Conservation (phyloP, 345 rosid species). For the Xanthoceras sorbifolium region DNA sequence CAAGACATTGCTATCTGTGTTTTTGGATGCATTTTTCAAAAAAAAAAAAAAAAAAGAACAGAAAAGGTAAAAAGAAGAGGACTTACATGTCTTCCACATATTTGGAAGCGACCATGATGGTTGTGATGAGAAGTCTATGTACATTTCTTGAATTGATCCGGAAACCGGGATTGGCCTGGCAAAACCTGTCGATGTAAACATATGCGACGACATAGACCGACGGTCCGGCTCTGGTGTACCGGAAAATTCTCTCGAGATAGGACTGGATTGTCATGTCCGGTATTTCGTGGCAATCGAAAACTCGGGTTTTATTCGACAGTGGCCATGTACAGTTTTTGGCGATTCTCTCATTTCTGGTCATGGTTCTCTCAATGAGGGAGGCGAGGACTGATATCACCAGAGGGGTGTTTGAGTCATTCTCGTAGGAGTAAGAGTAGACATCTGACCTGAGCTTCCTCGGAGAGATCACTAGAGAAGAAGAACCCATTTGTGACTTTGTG, state of each 20-base stretch:
- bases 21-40: background rate
- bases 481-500: slow-evolving; percentile 30
- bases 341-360: slow-evolving; percentile 71
- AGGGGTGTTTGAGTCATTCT: slow-evolving; percentile 60
- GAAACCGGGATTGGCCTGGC: slow-evolving; percentile 71
- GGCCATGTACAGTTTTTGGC: slow-evolving; percentile 41
- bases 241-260: slow-evolving; percentile 79
- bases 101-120: slow-evolving; percentile 91
- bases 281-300: slow-evolving; percentile 68
- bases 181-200: slow-evolving; percentile 85
- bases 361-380: slow-evolving; percentile 69
- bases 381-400: slow-evolving; percentile 77
- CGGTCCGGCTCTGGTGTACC: slow-evolving; percentile 81
- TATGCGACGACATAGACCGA: slow-evolving; percentile 88
- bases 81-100: slow-evolving; percentile 92
- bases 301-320: slow-evolving; percentile 40
- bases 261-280: slow-evolving; percentile 88
- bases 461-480: slow-evolving; percentile 55
- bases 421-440: slow-evolving; percentile 66
- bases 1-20: background rate
- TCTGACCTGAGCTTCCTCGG: slow-evolving; percentile 87
- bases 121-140: slow-evolving; percentile 76
- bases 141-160: slow-evolving; percentile 68
- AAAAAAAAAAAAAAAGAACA: background rate
- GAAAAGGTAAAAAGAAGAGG: no score